A percentile compares a stretch with the other conserved stretches of the same genome.
Conservation (phyloP, 1,284 basidiomycete genomes). For the Puccinia polysora region DNA sequence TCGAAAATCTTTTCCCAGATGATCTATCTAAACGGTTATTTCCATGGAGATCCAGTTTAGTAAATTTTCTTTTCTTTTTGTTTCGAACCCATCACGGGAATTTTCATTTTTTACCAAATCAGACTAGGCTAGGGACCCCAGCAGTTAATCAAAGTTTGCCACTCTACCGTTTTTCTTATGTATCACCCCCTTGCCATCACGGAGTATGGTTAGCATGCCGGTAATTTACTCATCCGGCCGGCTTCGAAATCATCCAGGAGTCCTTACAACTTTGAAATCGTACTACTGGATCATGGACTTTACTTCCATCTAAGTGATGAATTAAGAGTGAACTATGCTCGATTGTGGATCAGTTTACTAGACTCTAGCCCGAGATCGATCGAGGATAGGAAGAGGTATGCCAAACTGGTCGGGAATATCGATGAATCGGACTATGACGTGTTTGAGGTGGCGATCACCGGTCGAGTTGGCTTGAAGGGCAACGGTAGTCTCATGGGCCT, state of each 20-base stretch:
- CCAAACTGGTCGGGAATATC: slow-evolving; percentile 77
- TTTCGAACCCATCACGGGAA: slow-evolving; percentile 45
- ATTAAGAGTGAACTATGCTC: slow-evolving; percentile 64
- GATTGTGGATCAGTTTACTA: slow-evolving; percentile 79
- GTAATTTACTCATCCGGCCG: slow-evolving; percentile 85
- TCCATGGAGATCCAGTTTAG: slow-evolving; percentile 49
- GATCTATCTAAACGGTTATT: slow-evolving; percentile 87
- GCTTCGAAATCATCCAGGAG: slow-evolving; percentile 64
- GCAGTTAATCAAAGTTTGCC: slow-evolving; percentile 40
- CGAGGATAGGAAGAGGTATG: slow-evolving; percentile 72
- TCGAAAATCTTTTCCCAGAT: slow-evolving; percentile 77
- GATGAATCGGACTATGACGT: slow-evolving; percentile 64
- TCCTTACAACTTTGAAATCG: slow-evolving; percentile 89
- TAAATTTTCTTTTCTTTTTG: neutral
- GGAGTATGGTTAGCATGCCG: slow-evolving; percentile 58
- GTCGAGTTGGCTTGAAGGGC: slow-evolving; percentile 58
- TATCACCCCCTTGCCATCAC: slow-evolving; percentile 3
- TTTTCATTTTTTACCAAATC: slow-evolving; percentile 68
- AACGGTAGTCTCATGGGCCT: slow-evolving; percentile 72
- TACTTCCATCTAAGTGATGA: slow-evolving; percentile 82
- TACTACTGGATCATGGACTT: slow-evolving; percentile 79
- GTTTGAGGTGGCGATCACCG: slow-evolving; percentile 81
- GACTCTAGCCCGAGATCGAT: slow-evolving; percentile 60
- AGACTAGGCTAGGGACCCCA: slow-evolving; percentile 19
- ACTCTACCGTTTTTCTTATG: too few species aligned